Evolutionary conservation across 148 eudicot genomes (phyloP), one percentile per base, ranked within the genome.

Genomic region (Silene conica): DNA sequence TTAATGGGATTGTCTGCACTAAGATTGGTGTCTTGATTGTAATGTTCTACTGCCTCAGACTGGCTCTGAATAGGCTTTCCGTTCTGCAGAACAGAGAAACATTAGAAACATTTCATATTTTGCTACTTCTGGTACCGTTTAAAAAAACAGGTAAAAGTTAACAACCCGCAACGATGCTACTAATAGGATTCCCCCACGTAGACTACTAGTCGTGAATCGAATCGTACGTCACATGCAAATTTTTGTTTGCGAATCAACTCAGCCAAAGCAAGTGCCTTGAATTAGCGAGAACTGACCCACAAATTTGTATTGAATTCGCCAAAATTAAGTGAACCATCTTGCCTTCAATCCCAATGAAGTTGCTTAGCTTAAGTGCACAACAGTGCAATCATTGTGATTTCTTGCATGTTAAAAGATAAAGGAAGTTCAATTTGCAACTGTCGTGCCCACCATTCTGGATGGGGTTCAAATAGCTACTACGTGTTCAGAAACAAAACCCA

Each of bases 1-100:
- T 70, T 79, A 66, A 61, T 31, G 60, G 58, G 81, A 69, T 69
- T 73, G 31, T 77, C 81, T 61, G 43, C 76, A 61, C 69, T 69
- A 73, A 23, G 73, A 34, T 45, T 46, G 66, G 45, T 65, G 67
- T 22, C 70, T 23, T 67, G 77, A 75, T 70, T 79, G 56, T 52
- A 61, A 67, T 76, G 76, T 46, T 73, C 88, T 54, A 10, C 82
- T 23, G 64, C 71, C 31, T 73, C 73, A 54, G 14, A 16, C 23
- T 62, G 70, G 75, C n/a, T 58, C 20, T 62, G 70, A 82, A 48
- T 18, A 52, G 73, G 72, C 63, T 34, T 71, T 48, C 22, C 59
- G 21, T 16, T 63, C 81, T 78, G 72, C 69, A 73, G 58, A 41
- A 28, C 19, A 63, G 67, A 25, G 54, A 61, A 74, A 65, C 16